Conservation (phyloP, 1,139 yeast genomes). For the Magnusiomyces paraingens region DNA sequence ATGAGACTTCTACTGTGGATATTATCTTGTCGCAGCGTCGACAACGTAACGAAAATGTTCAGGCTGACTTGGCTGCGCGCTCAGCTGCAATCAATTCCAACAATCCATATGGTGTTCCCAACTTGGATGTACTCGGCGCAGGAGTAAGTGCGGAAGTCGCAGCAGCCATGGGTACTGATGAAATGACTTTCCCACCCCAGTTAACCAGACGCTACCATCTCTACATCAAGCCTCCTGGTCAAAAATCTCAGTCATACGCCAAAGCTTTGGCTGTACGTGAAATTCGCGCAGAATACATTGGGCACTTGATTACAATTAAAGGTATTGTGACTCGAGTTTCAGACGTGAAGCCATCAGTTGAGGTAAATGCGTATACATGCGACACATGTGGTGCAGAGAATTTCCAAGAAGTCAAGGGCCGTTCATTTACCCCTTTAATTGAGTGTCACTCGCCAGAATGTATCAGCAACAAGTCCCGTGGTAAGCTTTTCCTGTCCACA, state of each 20-base stretch:
- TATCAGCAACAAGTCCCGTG: slow-evolving; percentile 69
- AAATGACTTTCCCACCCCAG: slow-evolving; percentile 68
- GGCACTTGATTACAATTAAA: slow-evolving; percentile 80
- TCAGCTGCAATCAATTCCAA: slow-evolving; percentile 53
- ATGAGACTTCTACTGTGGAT: slow-evolving; percentile 86
- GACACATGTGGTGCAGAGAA: slow-evolving; percentile 96
- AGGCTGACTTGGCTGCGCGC: slow-evolving; percentile 39
- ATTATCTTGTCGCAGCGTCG: slow-evolving; percentile 87
- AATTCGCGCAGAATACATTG: slow-evolving; percentile 76
- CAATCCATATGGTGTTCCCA: slow-evolving; percentile 16
- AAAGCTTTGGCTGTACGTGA: slow-evolving; percentile 83
- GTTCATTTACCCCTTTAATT: slow-evolving; percentile 73
- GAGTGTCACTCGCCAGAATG: slow-evolving; percentile 87
- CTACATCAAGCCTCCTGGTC: slow-evolving; percentile 75
- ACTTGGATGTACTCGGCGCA: slow-evolving; percentile 20
- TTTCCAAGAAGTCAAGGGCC: slow-evolving; percentile 87
- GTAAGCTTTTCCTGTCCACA: slow-evolving; percentile 87
- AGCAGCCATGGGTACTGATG: slow-evolving; percentile 12
- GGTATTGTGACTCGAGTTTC: slow-evolving; percentile 95
- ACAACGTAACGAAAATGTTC: slow-evolving; percentile 60
- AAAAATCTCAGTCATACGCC: slow-evolving; percentile 34
- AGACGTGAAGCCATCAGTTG: slow-evolving; percentile 89
- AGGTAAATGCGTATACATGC: slow-evolving; percentile 93
- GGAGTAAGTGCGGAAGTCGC: slow-evolving; percentile 25
- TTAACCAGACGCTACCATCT: slow-evolving; percentile 80